Evolutionary conservation across 192 early-diverging fungal genomes (phyloP), one percentile per base, ranked within the genome.

Genomic region (Haplosporangium gracile): DNA sequence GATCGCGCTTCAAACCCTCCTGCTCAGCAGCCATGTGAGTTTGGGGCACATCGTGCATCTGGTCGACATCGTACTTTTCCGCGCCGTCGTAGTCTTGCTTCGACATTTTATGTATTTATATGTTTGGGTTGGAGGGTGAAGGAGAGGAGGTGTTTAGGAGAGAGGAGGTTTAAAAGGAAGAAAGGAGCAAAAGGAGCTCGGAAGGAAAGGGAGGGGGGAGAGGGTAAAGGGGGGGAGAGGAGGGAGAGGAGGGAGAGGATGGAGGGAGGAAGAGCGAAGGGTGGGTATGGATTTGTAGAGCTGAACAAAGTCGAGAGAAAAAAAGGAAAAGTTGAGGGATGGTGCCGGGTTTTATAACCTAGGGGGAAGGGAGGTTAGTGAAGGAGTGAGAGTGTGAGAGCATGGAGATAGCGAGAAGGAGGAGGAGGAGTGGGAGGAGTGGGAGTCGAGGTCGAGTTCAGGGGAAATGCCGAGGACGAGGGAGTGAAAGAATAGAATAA

Each of bases 1-100:
- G 88, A 79, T 88, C 88, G 20, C 93, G 92, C 79, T 92, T 88
- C 13, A 94, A 89, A 79, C 90, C 84, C 20, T 77, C 45, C 39
- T 85, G 83, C 75, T 85, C 83, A 24, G 78, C 43, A 38, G 83
- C 83, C 29, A 80, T 11, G 20, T 60, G 11, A 20, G 36, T 53
- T 13, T 74, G 77, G 16, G 47, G 68, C 4, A 84, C 77, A 10
- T 84, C 73, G 7, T 79, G 68, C 82, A 79, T 78, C 20, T 75
- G 72, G 32, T 76, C 77, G 26, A 85, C 36, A 10, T 77, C 78
- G 42, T 85, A 80, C 45, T 80, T 80, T 38, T 85, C 83, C 42
- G 24, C 32, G 11, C 70, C 72, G 32, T 70, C 34, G 0, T 38
- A 16, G 34, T 74, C 77, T 47, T 47, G 20, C 22, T 83, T 72